These are phyloP conservation scores for Phytophthora tubulina DNA, from an alignment of 352 stramenopile genomes.

Conservation along the genomic window DNA sequence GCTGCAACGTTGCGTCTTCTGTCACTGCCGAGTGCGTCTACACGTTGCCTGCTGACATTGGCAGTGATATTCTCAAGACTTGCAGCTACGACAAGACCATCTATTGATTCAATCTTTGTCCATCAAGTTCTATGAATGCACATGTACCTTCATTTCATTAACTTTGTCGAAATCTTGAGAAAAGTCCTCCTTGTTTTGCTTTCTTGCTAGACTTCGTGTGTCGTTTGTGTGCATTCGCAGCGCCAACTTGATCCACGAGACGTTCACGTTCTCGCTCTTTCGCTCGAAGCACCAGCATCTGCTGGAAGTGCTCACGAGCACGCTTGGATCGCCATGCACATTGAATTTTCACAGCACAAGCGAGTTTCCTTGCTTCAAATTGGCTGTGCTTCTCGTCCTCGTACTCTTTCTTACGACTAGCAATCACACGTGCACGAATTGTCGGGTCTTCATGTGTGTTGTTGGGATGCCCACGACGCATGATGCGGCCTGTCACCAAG, in stretches of 20 bases:
- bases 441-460: conserved; percentile 35
- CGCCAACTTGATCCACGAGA: conserved; percentile 37
- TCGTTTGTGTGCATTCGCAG: conserved; percentile 28
- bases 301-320: conserved; percentile 63
- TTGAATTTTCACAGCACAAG: conserved; percentile 72
- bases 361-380: conserved; percentile 60
- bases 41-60: conserved; percentile 52
- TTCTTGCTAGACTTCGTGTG: conserved; percentile 22
- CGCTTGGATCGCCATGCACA: conserved; percentile 81
- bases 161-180: conserved; percentile 22
- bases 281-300: conserved; percentile 61
- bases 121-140: too few species aligned
- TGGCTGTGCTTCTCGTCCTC: conserved; percentile 38
- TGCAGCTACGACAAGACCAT: conserved; percentile 65
- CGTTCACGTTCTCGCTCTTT: conserved; percentile 75
- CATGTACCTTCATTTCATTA: too few species aligned
- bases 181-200: conserved; percentile 17
- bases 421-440: conserved; percentile 51
- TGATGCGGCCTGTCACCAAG: conserved; percentile 55
- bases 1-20: conserved; percentile 46
- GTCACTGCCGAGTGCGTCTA: conserved; percentile 57
- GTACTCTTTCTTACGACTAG: conserved; percentile 50
- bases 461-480: conserved; percentile 34
- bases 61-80: conserved; percentile 37
- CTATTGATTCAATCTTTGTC: conserved; percentile 26